Percentiles rank a stretch among this genome's conserved stretches.
phyloP scores from a whole-genome alignment of 1,284 basidiomycete genomes.

The Cutaneotrichosporon sp. region DNA sequence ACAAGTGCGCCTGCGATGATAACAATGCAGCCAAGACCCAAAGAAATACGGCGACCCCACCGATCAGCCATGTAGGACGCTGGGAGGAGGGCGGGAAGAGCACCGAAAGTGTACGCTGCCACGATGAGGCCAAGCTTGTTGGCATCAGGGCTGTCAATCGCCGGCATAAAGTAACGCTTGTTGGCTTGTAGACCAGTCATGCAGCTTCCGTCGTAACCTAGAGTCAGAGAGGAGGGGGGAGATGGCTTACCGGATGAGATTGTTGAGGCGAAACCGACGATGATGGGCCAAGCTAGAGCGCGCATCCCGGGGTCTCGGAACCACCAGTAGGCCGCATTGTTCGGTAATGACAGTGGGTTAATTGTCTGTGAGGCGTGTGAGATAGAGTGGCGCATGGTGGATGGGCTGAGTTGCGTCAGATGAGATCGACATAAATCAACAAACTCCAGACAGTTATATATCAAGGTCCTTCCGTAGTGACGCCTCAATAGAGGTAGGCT shows the following conservation, averaged over 20 bases:
- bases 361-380: neutral
- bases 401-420: neutral
- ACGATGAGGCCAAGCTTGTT: conserved; percentile 21
- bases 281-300: conserved; percentile 13
- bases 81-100: conserved; percentile 9
- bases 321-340: conserved; percentile 24
- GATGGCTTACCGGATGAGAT: neutral
- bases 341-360: conserved; percentile 6
- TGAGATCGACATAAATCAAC: neutral
- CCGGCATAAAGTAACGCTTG: conserved; percentile 7
- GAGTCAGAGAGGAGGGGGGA: too few species aligned
- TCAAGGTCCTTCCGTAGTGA: neutral
- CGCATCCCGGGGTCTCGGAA: conserved; percentile 25
- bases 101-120: conserved; percentile 17
- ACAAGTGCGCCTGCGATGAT: conserved; percentile 20
- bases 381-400: neutral
- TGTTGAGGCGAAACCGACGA: conserved; percentile 17
- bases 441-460: neutral
- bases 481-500: too few species aligned
- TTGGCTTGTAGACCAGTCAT: conserved; percentile 23
- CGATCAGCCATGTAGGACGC: conserved; percentile 19
- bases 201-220: conserved; percentile 25
- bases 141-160: conserved; percentile 16
- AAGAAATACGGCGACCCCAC: conserved; percentile 17
- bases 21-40: conserved; percentile 18